A percentile compares a stretch with the other conserved stretches of the same genome.
These are phyloP conservation scores for Salpingoeca rosetta DNA, from an alignment of 78 protist genomes.

Conservation along the genomic window DNA sequence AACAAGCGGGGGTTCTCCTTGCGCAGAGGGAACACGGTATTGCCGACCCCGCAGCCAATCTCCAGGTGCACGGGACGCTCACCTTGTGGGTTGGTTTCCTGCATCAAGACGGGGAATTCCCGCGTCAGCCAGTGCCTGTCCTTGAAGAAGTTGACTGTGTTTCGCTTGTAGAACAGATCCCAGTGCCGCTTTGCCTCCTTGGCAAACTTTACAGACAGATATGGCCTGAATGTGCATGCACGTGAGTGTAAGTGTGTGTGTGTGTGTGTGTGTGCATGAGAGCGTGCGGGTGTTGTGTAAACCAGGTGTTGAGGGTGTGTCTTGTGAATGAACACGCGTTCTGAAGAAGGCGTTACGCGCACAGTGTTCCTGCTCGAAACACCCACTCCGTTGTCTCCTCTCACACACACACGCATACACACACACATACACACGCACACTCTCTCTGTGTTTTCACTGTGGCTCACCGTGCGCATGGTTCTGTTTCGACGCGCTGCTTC, in stretches of 20 bases:
- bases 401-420: too few species aligned
- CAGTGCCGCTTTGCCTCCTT: not conserved
- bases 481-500: too few species aligned
- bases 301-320: not conserved
- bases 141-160: slow-evolving; percentile 44
- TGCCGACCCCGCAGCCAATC: slow-evolving; percentile 78
- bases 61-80: slow-evolving; percentile 18
- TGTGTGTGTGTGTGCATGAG: too few species aligned
- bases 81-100: not conserved
- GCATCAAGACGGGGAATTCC: slow-evolving; percentile 38
- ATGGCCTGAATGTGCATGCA: not conserved
- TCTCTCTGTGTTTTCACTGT: too few species aligned
- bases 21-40: slow-evolving; percentile 47
- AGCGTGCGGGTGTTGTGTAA: not conserved
- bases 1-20: slow-evolving; percentile 23
- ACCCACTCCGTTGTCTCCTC: too few species aligned
- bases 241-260: too few species aligned
- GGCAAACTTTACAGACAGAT: not conserved
- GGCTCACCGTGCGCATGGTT: too few species aligned
- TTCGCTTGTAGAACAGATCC: slow-evolving; percentile 45
- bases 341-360: not conserved
- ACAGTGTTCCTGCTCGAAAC: too few species aligned
- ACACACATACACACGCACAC: too few species aligned
- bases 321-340: not conserved
- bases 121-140: slow-evolving; percentile 53